Percentiles rank a stretch among this genome's conserved stretches.
These are phyloP conservation scores for Daedalea quercina DNA, from an alignment of 768 basidiomycete genomes.

Conservation along the genomic window DNA sequence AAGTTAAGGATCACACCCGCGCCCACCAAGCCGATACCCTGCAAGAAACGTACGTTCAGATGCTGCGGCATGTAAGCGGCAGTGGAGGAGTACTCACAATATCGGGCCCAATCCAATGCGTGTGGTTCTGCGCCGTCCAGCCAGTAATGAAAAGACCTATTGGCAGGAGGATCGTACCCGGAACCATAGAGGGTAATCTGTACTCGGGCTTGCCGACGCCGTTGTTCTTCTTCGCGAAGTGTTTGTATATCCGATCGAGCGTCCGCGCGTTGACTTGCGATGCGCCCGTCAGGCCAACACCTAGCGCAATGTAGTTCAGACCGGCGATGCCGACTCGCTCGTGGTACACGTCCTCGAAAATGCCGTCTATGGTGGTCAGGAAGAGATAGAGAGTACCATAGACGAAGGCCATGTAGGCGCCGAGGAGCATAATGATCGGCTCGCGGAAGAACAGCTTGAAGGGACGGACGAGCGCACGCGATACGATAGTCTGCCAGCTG, in stretches of 20 bases:
- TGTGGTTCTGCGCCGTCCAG: slow-evolving; percentile 52
- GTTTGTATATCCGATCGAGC: slow-evolving; percentile 49
- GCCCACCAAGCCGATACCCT: slow-evolving; percentile 56
- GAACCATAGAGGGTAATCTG: slow-evolving; percentile 47
- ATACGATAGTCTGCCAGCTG: slow-evolving; percentile 49
- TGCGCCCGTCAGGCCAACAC: slow-evolving; percentile 47
- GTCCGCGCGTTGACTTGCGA: slow-evolving; percentile 46
- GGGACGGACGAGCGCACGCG: slow-evolving; percentile 51
- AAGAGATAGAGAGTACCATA: slow-evolving; percentile 60
- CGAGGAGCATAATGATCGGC: slow-evolving; percentile 58
- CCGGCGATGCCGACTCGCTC: slow-evolving; percentile 52
- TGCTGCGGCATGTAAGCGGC: not conserved
- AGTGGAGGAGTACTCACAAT: slow-evolving; percentile 36
- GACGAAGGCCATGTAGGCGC: slow-evolving; percentile 60
- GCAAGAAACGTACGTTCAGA: not conserved
- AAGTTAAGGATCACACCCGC: slow-evolving; percentile 53
- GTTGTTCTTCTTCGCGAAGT: slow-evolving; percentile 43
- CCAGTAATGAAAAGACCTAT: slow-evolving; percentile 63
- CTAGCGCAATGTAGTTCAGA: slow-evolving; percentile 63
- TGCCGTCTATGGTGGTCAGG: slow-evolving; percentile 52
- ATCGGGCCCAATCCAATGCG: slow-evolving; percentile 69
- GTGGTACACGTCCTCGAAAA: slow-evolving; percentile 47
- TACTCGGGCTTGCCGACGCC: slow-evolving; percentile 51
- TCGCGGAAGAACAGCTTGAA: slow-evolving; percentile 54
- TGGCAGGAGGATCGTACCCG: slow-evolving; percentile 54